phyloP scores from a whole-genome alignment of 257 asterid species.

The Nicotiana knightiana region DNA sequence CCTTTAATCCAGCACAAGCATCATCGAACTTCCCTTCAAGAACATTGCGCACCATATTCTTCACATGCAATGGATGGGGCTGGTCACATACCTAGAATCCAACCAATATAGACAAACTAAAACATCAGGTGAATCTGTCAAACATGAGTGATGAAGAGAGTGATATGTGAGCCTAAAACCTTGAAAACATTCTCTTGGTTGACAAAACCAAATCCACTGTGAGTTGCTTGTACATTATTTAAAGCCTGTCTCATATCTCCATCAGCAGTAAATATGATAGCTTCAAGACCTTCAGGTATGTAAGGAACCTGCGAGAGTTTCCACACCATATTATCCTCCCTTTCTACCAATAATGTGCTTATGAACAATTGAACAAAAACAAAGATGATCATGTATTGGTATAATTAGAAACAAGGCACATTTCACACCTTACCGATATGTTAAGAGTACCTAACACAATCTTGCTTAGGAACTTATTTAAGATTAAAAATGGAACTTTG shows the following conservation, averaged over 20 bases:
- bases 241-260: constrained; percentile 98
- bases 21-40: constrained; percentile 90
- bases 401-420: not conserved
- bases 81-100: constrained; percentile 84
- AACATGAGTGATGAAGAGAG: not conserved
- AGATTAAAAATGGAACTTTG: no score
- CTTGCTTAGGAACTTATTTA: not conserved
- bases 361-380: not conserved
- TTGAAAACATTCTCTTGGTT: constrained; percentile 97
- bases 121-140: not conserved
- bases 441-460: not conserved
- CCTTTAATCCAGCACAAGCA: constrained; percentile 86
- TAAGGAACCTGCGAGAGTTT: constrained; percentile 61
- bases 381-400: not conserved
- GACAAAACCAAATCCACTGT: constrained; percentile 92
- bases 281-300: constrained; percentile 96
- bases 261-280: constrained; percentile 94
- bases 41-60: constrained; percentile 76
- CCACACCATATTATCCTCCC: not conserved
- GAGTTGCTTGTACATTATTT: constrained; percentile 94
- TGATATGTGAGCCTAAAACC: constrained; percentile 32
- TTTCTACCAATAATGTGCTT: not conserved
- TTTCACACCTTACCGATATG: no score
- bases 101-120: not conserved
- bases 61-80: constrained; percentile 96